Conservation (phyloP, 352 stramenopile species). For the Phytopythium helicoides region DNA sequence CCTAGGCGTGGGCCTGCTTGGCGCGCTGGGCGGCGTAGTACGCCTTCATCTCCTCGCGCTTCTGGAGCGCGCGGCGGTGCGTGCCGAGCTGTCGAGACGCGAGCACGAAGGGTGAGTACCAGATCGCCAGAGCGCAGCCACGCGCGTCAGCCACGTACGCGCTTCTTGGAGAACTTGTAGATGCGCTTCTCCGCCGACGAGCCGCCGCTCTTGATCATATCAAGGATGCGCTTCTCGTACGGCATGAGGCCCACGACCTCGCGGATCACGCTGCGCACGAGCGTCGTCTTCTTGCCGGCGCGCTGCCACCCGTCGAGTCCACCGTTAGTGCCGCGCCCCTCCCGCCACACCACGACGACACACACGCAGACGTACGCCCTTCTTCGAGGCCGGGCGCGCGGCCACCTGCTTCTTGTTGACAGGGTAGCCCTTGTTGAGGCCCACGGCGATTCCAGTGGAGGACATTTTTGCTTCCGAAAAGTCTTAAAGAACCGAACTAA, state of each 20-base stretch:
- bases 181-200: slow-evolving; percentile 97
- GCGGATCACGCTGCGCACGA: slow-evolving; percentile 95
- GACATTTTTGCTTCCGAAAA: slow-evolving; percentile 88
- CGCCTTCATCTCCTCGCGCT: slow-evolving; percentile 99
- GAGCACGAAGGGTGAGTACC: slow-evolving; percentile 2
- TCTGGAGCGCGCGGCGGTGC: slow-evolving; percentile 97
- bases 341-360: neutral
- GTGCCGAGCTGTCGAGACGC: slow-evolving; percentile 90
- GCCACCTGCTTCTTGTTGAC: slow-evolving; percentile 91
- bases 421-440: slow-evolving; percentile 92
- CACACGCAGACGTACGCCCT: slow-evolving; percentile 80
- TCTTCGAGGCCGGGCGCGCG: slow-evolving; percentile 77
- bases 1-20: slow-evolving; percentile 87
- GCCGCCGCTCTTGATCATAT: slow-evolving; percentile 99
- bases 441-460: slow-evolving; percentile 90
- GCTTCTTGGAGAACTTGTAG: slow-evolving; percentile 99
- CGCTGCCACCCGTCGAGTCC: slow-evolving; percentile 34
- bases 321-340: slow-evolving; percentile 1
- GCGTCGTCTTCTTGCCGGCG: slow-evolving; percentile 93
- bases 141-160: slow-evolving; percentile 69
- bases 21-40: slow-evolving; percentile 96
- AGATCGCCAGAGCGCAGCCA: neutral
- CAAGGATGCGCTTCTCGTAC: slow-evolving; percentile 99
- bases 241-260: slow-evolving; percentile 98
- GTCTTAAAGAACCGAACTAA: slow-evolving; percentile 87